Conservation (phyloP, 2,329 filamentous ascomycete genomes). For the Aspergillus floridensis region DNA sequence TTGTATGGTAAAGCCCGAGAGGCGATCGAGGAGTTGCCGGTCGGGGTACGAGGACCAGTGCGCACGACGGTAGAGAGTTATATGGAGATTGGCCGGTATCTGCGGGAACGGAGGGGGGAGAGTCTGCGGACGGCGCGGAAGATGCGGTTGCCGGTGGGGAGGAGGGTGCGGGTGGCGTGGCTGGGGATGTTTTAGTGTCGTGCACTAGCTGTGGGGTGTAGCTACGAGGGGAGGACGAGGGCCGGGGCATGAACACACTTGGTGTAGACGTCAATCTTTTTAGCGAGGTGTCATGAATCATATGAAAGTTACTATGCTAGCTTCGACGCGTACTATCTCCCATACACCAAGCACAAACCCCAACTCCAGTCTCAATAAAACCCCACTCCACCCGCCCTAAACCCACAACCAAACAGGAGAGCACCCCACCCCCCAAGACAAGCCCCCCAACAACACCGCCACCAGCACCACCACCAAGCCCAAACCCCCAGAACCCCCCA, state of each 20-base stretch:
- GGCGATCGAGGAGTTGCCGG: constrained; percentile 62
- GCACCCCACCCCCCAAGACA: neutral
- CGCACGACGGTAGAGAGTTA: constrained; percentile 71
- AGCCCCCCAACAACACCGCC: neutral
- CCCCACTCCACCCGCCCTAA: neutral
- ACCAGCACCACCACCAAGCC: neutral
- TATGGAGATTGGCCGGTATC: constrained; percentile 65
- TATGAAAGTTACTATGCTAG: too few relatives aligned
- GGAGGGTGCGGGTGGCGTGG: neutral
- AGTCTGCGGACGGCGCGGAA: neutral
- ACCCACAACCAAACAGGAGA: neutral
- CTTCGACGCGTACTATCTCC: too few relatives aligned
- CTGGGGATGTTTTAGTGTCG: neutral
- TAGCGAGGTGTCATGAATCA: too few relatives aligned
- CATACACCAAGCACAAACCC: too few relatives aligned
- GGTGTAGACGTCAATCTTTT: too few relatives aligned
- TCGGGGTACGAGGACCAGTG: constrained; percentile 60
- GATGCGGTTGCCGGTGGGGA: neutral
- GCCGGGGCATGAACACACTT: too few relatives aligned
- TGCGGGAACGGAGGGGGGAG: neutral
- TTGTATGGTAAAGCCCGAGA: constrained; percentile 56
- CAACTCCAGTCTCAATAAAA: too few relatives aligned
- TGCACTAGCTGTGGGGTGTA: too few relatives aligned
- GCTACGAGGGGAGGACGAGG: too few relatives aligned
- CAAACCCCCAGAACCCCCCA: neutral